A percentile compares a stretch with the other conserved stretches of the same genome.
These are phyloP conservation scores for Pisolithus thermaeus DNA, from an alignment of 1,284 basidiomycete species.

Conservation along the genomic window DNA sequence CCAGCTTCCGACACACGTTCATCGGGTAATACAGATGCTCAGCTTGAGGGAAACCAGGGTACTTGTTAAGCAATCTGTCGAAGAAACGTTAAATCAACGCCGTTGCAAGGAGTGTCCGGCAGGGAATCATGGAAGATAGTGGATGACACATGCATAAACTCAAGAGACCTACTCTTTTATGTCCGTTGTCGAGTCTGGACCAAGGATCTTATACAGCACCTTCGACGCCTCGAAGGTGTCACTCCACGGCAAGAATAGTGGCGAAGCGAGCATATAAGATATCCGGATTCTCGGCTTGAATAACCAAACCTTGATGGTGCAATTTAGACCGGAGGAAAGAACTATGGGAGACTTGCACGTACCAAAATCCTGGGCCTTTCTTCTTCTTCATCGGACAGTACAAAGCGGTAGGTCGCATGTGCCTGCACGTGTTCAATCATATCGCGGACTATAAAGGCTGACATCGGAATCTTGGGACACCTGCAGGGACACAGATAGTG, in stretches of 20 bases:
- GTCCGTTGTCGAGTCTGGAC: slow-evolving; percentile 47
- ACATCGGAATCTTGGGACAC: slow-evolving; percentile 61
- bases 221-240: slow-evolving; percentile 66
- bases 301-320: slow-evolving; percentile 66
- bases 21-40: slow-evolving; percentile 75
- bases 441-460: slow-evolving; percentile 80
- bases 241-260: slow-evolving; percentile 54
- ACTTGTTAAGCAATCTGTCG: slow-evolving; percentile 51
- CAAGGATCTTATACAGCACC: slow-evolving; percentile 68
- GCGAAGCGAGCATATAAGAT: slow-evolving; percentile 56
- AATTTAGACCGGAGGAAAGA: slow-evolving; percentile 1
- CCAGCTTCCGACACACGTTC: slow-evolving; percentile 62
- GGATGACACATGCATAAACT: neutral
- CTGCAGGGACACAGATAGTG: slow-evolving; percentile 30
- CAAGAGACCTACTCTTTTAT: slow-evolving; percentile 46
- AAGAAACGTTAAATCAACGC: slow-evolving; percentile 5
- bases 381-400: slow-evolving; percentile 78
- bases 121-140: neutral
- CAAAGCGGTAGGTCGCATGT: slow-evolving; percentile 85
- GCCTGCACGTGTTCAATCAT: slow-evolving; percentile 85
- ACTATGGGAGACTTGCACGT: slow-evolving; percentile 20
- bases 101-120: neutral
- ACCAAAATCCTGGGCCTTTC: slow-evolving; percentile 75
- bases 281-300: slow-evolving; percentile 84
- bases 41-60: slow-evolving; percentile 79